Percentiles rank a stretch among this genome's conserved stretches.
Evolutionary conservation across 495 filamentous ascomycete genomes (phyloP).

Genomic region (Usnea hakonensis): DNA sequence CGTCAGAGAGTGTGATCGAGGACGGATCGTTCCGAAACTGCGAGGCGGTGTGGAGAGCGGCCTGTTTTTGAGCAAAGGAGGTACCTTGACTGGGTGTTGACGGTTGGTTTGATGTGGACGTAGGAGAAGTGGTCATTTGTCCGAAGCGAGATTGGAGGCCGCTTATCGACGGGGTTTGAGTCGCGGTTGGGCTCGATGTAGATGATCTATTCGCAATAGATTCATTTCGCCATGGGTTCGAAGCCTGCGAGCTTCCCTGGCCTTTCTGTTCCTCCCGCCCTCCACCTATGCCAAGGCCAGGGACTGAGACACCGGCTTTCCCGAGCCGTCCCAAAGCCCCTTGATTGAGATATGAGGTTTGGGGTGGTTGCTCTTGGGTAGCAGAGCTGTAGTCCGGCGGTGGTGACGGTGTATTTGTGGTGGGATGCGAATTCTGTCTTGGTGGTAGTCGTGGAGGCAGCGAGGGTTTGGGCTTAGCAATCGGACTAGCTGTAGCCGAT

Average conservation of each 20-base stretch:
- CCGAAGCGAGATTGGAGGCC: conserved; percentile 65
- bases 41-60: conserved; percentile 49
- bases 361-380: conserved; percentile 27
- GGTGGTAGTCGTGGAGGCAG: conserved; percentile 72
- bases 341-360: conserved; percentile 52
- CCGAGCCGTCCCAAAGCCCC: conserved; percentile 59
- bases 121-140: conserved; percentile 40
- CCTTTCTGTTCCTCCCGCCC: background rate
- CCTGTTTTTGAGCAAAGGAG: conserved; percentile 54
- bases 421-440: conserved; percentile 46
- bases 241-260: conserved; percentile 1
- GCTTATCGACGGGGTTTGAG: conserved; percentile 8
- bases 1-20: conserved; percentile 50
- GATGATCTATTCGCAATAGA: conserved; percentile 18
- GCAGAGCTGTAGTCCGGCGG: conserved; percentile 45
- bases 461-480: conserved; percentile 42
- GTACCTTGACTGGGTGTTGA: conserved; percentile 36
- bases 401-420: conserved; percentile 37
- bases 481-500: conserved; percentile 25
- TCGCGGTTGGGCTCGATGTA: conserved; percentile 10
- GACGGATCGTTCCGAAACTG: conserved; percentile 49
- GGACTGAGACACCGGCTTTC: conserved; percentile 73
- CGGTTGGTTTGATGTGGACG: conserved; percentile 24
- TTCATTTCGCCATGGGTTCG: conserved; percentile 16
- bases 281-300: conserved; percentile 64